A percentile compares a stretch with the other conserved stretches of the same genome.
These are phyloP conservation scores for Saccharomycopsis phalli DNA, from an alignment of 1,139 yeast genomes.

Conservation along the genomic window DNA sequence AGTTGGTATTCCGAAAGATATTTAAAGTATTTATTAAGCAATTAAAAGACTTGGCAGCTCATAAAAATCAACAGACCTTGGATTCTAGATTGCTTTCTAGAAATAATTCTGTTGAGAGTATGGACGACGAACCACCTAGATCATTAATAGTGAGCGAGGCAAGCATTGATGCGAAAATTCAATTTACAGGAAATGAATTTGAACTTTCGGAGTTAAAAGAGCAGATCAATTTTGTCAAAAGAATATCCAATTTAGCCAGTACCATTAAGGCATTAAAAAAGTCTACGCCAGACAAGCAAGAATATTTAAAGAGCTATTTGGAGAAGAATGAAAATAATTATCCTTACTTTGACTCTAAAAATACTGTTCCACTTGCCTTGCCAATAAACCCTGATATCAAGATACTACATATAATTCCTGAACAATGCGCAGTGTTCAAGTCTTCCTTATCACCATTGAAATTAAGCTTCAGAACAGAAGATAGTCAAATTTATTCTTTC, in stretches of 20 bases:
- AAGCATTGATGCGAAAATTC: not conserved
- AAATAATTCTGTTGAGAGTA: constrained; percentile 14
- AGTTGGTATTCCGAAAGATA: constrained; percentile 26
- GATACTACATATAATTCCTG: constrained; percentile 70
- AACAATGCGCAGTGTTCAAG: constrained; percentile 79
- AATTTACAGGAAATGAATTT: constrained; percentile 14
- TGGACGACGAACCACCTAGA: constrained; percentile 1
- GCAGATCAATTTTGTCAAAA: constrained; percentile 17
- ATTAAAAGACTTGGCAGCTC: constrained; percentile 17
- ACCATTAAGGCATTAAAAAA: constrained; percentile 17
- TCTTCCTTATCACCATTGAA: constrained; percentile 85
- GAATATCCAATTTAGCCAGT: constrained; percentile 11
- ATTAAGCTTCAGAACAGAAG: constrained; percentile 56
- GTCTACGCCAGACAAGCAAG: constrained; percentile 19
- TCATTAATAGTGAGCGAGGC: not conserved
- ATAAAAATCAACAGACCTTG: constrained; percentile 10
- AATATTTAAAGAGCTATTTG: constrained; percentile 14
- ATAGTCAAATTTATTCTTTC: constrained; percentile 56
- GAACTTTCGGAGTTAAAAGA: constrained; percentile 13
- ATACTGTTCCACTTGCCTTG: constrained; percentile 46
- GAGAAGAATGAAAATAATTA: constrained; percentile 25
- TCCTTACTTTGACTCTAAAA: constrained; percentile 30
- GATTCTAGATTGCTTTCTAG: constrained; percentile 11
- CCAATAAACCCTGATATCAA: constrained; percentile 65
- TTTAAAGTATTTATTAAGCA: constrained; percentile 28